phyloP scores from a whole-genome alignment of 2,329 filamentous ascomycete genomes.

The Colletotrichum simmondsii region DNA sequence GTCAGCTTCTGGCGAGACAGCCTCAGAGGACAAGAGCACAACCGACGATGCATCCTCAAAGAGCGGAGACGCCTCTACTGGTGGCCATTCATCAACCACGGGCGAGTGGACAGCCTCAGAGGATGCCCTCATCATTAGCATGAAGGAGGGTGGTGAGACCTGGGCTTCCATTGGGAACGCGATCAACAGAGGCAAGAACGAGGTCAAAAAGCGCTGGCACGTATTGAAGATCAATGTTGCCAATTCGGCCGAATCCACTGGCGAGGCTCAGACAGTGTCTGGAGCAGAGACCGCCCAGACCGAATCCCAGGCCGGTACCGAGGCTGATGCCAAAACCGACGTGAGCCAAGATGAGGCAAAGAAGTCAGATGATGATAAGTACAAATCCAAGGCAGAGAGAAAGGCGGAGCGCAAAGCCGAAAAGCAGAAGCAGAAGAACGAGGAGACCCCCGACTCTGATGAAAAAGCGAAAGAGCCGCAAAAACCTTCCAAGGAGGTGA shows the following conservation, averaged over 20 bases:
- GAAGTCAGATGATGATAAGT: constrained; percentile 15
- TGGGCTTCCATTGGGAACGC: constrained; percentile 45
- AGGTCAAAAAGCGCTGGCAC: constrained; percentile 46
- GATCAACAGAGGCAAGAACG: constrained; percentile 42
- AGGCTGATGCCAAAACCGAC: not conserved
- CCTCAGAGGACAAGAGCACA: constrained; percentile 1
- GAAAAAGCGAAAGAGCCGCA: not conserved
- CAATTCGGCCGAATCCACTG: constrained; percentile 12
- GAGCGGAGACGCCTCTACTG: constrained; percentile 7
- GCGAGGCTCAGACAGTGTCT: not conserved
- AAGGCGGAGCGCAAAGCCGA: constrained; percentile 18
- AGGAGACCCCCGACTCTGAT: not conserved
- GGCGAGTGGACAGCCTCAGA: constrained; percentile 47
- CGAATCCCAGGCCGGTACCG: not conserved
- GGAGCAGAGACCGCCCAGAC: not conserved
- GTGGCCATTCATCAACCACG: not conserved
- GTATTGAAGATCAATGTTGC: constrained; percentile 40
- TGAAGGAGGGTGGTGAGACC: constrained; percentile 44
- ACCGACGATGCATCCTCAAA: not conserved
- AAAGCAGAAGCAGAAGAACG: not conserved
- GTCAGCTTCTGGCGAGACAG: constrained; percentile 10
- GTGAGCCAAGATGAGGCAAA: constrained; percentile 6
- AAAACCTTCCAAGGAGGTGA: not conserved
- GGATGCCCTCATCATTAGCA: constrained; percentile 45
- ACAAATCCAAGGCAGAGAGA: constrained; percentile 2